phyloP scores from a whole-genome alignment of 108 stramenopile genomes.

The Nitzschia sp. region DNA sequence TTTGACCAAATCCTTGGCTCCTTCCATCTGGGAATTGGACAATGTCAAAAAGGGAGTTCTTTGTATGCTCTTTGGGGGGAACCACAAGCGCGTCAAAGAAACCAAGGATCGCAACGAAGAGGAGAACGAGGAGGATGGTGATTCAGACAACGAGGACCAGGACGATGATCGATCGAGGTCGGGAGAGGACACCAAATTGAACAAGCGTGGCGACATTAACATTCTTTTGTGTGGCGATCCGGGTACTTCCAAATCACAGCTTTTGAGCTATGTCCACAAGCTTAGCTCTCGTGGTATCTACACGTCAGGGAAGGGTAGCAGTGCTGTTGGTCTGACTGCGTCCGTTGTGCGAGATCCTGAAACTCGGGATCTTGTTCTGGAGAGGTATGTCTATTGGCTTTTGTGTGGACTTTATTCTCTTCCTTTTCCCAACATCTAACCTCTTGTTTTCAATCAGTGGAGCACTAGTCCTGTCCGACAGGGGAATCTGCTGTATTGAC shows the following conservation, averaged over 20 bases:
- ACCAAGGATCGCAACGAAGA: constrained; percentile 37
- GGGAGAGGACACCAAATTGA: constrained; percentile 51
- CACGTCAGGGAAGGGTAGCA: constrained; percentile 96
- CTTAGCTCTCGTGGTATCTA: constrained; percentile 96
- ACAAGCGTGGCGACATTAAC: constrained; percentile 97
- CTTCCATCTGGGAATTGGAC: constrained; percentile 98
- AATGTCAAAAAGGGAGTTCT: constrained; percentile 98
- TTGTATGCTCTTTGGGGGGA: constrained; percentile 98
- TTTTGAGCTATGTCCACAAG: constrained; percentile 96
- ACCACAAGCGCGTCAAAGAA: constrained; percentile 57
- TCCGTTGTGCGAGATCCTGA: constrained; percentile 98
- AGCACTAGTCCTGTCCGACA: constrained; percentile 96
- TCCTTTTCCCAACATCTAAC: background rate
- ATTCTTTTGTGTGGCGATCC: constrained; percentile 98
- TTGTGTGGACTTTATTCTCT: background rate
- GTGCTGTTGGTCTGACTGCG: constrained; percentile 98
- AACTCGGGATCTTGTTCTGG: constrained; percentile 95
- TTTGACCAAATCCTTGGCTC: constrained; percentile 86
- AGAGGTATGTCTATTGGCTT: constrained; percentile 39
- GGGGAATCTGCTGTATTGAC: constrained; percentile 97
- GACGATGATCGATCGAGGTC: constrained; percentile 31
- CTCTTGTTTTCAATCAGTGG: constrained; percentile 45
- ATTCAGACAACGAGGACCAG: constrained; percentile 30
- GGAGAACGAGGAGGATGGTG: constrained; percentile 25
- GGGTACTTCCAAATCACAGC: constrained; percentile 96